Conservation (phyloP, 495 filamentous ascomycete species). For the Paragyromitra xinjiangensis region DNA sequence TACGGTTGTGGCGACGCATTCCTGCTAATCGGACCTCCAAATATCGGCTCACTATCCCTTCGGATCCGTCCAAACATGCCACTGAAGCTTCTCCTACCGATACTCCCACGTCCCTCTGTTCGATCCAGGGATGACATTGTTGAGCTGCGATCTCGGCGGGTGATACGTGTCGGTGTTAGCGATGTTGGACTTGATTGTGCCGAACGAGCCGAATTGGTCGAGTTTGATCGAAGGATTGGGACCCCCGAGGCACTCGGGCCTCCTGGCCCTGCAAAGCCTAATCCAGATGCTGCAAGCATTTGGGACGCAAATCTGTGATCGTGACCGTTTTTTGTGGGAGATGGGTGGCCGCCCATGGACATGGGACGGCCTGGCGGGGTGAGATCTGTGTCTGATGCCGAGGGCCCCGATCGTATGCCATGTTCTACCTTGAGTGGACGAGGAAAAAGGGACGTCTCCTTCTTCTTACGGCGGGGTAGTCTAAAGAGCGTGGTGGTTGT, state of each 20-base stretch:
- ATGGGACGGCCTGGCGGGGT: slow-evolving; percentile 45
- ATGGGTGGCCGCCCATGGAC: slow-evolving; percentile 48
- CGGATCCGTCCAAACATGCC: slow-evolving; percentile 73
- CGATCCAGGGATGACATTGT: slow-evolving; percentile 80
- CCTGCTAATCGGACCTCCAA: slow-evolving; percentile 39
- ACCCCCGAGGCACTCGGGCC: slow-evolving; percentile 30
- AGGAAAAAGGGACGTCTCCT: slow-evolving; percentile 86
- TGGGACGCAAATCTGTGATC: slow-evolving; percentile 43
- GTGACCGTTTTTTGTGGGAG: slow-evolving; percentile 23
- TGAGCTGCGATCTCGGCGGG: slow-evolving; percentile 78
- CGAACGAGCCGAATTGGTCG: slow-evolving; percentile 73
- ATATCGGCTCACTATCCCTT: slow-evolving; percentile 55
- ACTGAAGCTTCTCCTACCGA: slow-evolving; percentile 86
- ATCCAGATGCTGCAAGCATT: slow-evolving; percentile 50
- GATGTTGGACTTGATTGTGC: slow-evolving; percentile 74
- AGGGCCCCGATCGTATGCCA: slow-evolving; percentile 35
- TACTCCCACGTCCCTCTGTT: slow-evolving; percentile 66
- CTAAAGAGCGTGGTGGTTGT: slow-evolving; percentile 79
- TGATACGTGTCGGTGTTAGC: slow-evolving; percentile 64
- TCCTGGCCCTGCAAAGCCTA: slow-evolving; percentile 51
- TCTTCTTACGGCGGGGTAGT: slow-evolving; percentile 81
- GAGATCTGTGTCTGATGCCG: slow-evolving; percentile 52
- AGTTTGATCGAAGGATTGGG: slow-evolving; percentile 67
- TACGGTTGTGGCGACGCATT: slow-evolving; percentile 55
- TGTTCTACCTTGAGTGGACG: slow-evolving; percentile 69